Evolutionary conservation across 768 basidiomycete genomes (phyloP), one percentile per base, ranked within the genome.

Genomic region (Hericium coralloides): DNA sequence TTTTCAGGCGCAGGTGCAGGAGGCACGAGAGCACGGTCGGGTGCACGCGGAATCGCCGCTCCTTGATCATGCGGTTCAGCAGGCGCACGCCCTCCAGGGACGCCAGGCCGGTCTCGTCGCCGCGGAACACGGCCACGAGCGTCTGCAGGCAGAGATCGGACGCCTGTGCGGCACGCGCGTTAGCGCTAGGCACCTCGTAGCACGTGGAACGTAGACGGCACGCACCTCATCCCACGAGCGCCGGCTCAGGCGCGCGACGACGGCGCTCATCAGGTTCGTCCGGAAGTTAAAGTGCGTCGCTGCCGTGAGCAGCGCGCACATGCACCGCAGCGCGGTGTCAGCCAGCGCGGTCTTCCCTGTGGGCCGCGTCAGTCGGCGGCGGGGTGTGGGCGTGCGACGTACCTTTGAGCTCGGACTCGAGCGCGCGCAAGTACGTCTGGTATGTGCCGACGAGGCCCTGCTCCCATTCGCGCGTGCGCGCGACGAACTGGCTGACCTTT

Each of bases 271-370:
- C 63, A 99, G 79, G 73, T 98, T 97, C 62, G 82, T 78, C 48
- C 90, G 83, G 70, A 98, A 98, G 74, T 98, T 99, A 83, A 99
- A 99, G 72, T 98, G 94, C 14, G 92, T 89, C 59, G 85, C 82
- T 66, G 92, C 85, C 18, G 79, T 78, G 23, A 93, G 74, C 47
- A 98, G 77, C 5, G 86, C 86, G 72, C 94, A 95, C 79, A 98
- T 87, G 71, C 87, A 92, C 66, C 82, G 85, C 54, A 98, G 76
- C 50, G 87, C 82, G 9, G 84, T 70, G 53, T 85, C 83, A 23
- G 83, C 76, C 17, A 94, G 70, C 53, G 83, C 83, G 55, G 75
- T 81, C 63, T 79, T 87, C 38, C 74, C 86, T 92, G 61, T n/a
- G 8, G 43, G 9, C 43, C 12, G 17, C 43, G 20, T 45, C 20